Percentiles rank a stretch among this genome's conserved stretches.
These are phyloP conservation scores for Mortierella sp. DNA, from an alignment of 371 early-diverging fungal genomes.

Conservation along the genomic window DNA sequence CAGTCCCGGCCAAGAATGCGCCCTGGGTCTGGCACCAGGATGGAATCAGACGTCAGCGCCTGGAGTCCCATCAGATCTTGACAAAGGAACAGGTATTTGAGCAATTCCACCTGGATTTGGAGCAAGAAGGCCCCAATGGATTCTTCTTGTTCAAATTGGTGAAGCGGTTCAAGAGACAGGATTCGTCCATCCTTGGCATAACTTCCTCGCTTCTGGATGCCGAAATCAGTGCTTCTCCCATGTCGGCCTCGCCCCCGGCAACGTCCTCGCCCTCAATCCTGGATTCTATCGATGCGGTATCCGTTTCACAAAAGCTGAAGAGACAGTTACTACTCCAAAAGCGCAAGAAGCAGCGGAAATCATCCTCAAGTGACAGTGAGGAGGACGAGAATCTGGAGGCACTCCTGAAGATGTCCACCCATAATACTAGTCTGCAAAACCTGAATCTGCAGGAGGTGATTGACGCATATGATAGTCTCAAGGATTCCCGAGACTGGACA, in stretches of 20 bases:
- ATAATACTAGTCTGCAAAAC: slow-evolving; percentile 44
- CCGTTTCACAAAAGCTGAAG: slow-evolving; percentile 42
- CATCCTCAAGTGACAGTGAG: slow-evolving; percentile 10
- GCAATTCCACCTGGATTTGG: slow-evolving; percentile 45
- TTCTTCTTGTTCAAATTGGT: slow-evolving; percentile 53
- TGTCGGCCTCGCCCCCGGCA: slow-evolving; percentile 8
- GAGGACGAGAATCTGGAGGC: slow-evolving; percentile 41
- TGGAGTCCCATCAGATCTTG: slow-evolving; percentile 53
- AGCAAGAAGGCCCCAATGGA: slow-evolving; percentile 48
- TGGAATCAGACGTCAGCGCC: slow-evolving; percentile 39
- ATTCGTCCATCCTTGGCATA: slow-evolving; percentile 18
- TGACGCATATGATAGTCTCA: slow-evolving; percentile 39
- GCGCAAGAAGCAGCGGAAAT: slow-evolving; percentile 38
- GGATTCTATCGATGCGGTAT: slow-evolving; percentile 39
- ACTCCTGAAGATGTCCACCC: slow-evolving; percentile 33
- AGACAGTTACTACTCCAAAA: slow-evolving; percentile 47
- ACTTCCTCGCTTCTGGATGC: slow-evolving; percentile 25
- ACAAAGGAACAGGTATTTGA: slow-evolving; percentile 54
- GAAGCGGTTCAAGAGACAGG: slow-evolving; percentile 35
- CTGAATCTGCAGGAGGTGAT: slow-evolving; percentile 47
- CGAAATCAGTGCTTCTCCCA: slow-evolving; percentile 30
- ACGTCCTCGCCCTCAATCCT: slow-evolving; percentile 33
- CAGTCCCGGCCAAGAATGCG: slow-evolving; percentile 18
- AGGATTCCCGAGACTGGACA: slow-evolving; percentile 23
- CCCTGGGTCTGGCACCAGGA: slow-evolving; percentile 54